Evolutionary conservation across 768 basidiomycete genomes (phyloP).

Genomic region (Pilatotrama ljubarskyi): DNA sequence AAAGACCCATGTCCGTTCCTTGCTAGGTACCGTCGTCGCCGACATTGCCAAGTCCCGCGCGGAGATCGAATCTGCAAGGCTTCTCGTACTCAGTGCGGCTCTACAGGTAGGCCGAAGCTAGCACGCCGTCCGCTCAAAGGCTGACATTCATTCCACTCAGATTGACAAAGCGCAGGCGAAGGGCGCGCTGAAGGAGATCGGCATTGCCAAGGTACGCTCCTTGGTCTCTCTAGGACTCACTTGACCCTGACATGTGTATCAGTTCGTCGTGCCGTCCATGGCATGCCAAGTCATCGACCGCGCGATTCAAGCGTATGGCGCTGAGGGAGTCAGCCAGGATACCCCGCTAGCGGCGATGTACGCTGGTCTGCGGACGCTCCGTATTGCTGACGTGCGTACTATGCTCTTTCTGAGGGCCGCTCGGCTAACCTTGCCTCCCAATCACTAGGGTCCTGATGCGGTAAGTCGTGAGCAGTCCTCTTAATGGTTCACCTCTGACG

Average conservation of each 20-base stretch:
- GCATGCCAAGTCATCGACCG: slow-evolving; percentile 87
- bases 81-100: slow-evolving; percentile 92
- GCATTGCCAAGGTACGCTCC: slow-evolving; percentile 82
- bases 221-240: not conserved
- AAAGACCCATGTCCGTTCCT: too few relatives aligned
- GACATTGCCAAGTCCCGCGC: slow-evolving; percentile 92
- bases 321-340: slow-evolving; percentile 95
- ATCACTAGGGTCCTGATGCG: slow-evolving; percentile 74
- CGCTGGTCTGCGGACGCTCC: slow-evolving; percentile 82
- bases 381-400: slow-evolving; percentile 76
- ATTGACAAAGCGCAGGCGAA: slow-evolving; percentile 92
- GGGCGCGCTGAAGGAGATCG: slow-evolving; percentile 96
- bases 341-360: slow-evolving; percentile 76
- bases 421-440: slow-evolving; percentile 1
- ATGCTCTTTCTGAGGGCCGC: not conserved
- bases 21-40: slow-evolving; percentile 77
- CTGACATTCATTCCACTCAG: slow-evolving; percentile 36
- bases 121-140: too few relatives aligned
- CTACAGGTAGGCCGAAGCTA: slow-evolving; percentile 52
- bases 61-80: slow-evolving; percentile 85
- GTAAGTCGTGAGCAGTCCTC: slow-evolving; percentile 37
- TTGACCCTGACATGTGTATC: not conserved
- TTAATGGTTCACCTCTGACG: not conserved
- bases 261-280: slow-evolving; percentile 95
- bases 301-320: slow-evolving; percentile 94